Conservation (phyloP, 129 eudicot species). For the Silybum marianum region DNA sequence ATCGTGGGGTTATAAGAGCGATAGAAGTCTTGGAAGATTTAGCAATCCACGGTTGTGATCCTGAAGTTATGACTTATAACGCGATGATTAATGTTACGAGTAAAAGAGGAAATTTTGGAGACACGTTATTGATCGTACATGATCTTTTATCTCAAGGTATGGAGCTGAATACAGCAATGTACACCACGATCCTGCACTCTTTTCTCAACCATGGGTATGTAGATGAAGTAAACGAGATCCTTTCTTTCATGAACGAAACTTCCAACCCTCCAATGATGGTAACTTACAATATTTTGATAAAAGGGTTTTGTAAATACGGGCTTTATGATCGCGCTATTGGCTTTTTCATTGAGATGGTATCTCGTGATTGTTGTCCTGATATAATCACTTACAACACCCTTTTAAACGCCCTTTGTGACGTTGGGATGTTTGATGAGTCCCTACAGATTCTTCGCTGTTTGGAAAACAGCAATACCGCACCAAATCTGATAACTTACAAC, state of each 20-base stretch:
- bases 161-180: slow-evolving; percentile 64
- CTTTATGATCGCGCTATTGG: slow-evolving; percentile 67
- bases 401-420: slow-evolving; percentile 60
- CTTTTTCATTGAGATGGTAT: slow-evolving; percentile 59
- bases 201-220: slow-evolving; percentile 55
- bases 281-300: slow-evolving; percentile 74
- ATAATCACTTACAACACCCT: slow-evolving; percentile 83
- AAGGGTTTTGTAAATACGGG: slow-evolving; percentile 68
- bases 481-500: slow-evolving; percentile 67
- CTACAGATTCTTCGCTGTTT: slow-evolving; percentile 50
- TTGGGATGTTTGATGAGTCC: slow-evolving; percentile 59
- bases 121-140: slow-evolving; percentile 42
- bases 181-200: slow-evolving; percentile 71
- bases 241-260: slow-evolving; percentile 55
- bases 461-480: slow-evolving; percentile 45
- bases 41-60: slow-evolving; percentile 65
- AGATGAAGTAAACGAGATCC: slow-evolving; percentile 59
- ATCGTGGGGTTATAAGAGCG: slow-evolving; percentile 60
- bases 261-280: slow-evolving; percentile 47
- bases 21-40: slow-evolving; percentile 68
- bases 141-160: slow-evolving; percentile 64
- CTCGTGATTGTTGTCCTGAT: slow-evolving; percentile 49
- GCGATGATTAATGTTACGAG: slow-evolving; percentile 53
- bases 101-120: slow-evolving; percentile 56
- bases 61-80: slow-evolving; percentile 71